Evolutionary conservation across 805 yeast species (phyloP), one percentile per base, ranked within the genome.

Genomic region (Monosporozyma unispora): DNA sequence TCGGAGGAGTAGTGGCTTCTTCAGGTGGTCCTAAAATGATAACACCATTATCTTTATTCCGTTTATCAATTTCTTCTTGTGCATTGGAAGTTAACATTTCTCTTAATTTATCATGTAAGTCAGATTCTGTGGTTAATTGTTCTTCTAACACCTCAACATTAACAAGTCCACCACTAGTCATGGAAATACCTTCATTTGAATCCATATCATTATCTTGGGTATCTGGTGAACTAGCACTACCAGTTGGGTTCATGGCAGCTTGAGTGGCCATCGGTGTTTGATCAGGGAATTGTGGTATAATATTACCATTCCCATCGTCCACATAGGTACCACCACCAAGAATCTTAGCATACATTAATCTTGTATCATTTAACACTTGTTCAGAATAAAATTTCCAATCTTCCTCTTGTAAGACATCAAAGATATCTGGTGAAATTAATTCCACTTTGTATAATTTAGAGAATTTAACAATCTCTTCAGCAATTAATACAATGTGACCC

Each of bases 391-490:
- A 58, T 16, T 52, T 46, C 68, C 68, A 63, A 33, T 59, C 61
- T 18, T 54, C 50, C 23, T 57, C 58, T 29, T 54, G 57, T 35
- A 62, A 40, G 10, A 55, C 54, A 2, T 47, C 47, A 47, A 53
- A 58, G 3, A 62, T 63, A 42, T 56, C 62, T n/a, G 61, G 59
- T 3, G 68, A 61, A 1, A 63, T 62, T 25, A 59, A 49, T 39
- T 63, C 65, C 1, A 58, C 61, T 49, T 64, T 62, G 44, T 62
- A 74, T 2, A 77, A 68, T 44, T 63, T 62, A 3, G 73, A 70
- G 65, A 91, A 91, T 64, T 91, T 91, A 45, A 89, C 96, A 48
- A 91, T 88, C 65, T 91, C 99, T 63, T 91, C 98, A 48, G 96
- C 89, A 48, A 91, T 87, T 48, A 91, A 71, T 5, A 95, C 88